Evolutionary conservation across 768 basidiomycete species (phyloP), one percentile per base, ranked within the genome.

Genomic region (Asterophora lycoperdoides): DNA sequence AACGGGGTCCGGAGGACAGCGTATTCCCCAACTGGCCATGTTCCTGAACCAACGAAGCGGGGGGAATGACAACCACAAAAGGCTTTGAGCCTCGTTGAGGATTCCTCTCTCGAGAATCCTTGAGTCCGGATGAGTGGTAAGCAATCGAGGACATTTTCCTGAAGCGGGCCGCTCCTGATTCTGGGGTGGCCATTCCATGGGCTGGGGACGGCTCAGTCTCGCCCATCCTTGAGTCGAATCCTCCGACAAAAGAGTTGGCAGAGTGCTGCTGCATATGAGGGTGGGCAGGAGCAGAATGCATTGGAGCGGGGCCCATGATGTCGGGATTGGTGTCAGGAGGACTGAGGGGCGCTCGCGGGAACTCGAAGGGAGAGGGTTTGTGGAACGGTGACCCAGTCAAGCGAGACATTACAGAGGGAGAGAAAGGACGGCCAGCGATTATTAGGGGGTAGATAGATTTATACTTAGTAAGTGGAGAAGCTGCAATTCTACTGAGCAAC

Each of bases 51-150:
- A 89, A 70, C 26, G 78, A 71, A 10, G 70, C 47, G 20, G 88
- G 83, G 32, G 88, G 88, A 32, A 84, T 65, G 18, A 89, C 77
- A 33, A 89, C 74, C 14, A 90, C 69, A 44, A 89, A 74, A 60
- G 79, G 78, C 57, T 73, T 79, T 44, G 66, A 68, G 50, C 58
- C 65, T 40, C 75, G 67, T 41, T 71, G 68, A 13, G 57, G 52
- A 19, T 60, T 54, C 52, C 74, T 70, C 17, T 76, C 76, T 42
- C 68, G 72, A 39, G 59, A 52, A 33, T 81, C 78, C 5, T 74
- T 72, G 41, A 73, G 56, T 20, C 66, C 64, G 13, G 79, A 70
- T 47, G 63, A 73, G 52, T 80, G 72, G 64, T 87, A 87, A 3
- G 76, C 65, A 19, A 86, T 71, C 0, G 79, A 73, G 4, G 79